A percentile compares a stretch with the other conserved stretches of the same genome.
These are phyloP conservation scores for Quillaja saponaria DNA, from an alignment of 306 rosid genomes.

Conservation along the genomic window DNA sequence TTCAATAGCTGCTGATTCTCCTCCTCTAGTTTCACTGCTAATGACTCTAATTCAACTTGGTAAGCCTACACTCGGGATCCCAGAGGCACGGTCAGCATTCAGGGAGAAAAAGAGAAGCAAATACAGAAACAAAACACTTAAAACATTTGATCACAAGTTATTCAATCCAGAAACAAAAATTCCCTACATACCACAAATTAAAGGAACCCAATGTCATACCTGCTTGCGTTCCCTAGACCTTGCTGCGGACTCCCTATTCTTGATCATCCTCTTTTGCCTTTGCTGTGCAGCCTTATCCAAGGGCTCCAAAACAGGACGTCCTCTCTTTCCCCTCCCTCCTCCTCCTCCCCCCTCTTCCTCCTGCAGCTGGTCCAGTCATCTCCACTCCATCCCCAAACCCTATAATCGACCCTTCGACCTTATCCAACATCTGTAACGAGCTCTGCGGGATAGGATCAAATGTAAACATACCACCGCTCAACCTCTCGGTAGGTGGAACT, in stretches of 20 bases:
- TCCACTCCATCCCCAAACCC: conserved; percentile 68
- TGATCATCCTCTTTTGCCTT: conserved; percentile 62
- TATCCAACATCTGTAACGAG: conserved; percentile 51
- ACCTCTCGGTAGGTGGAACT: conserved; percentile 39
- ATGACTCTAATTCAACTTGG: conserved; percentile 79
- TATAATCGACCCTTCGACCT: conserved; percentile 55
- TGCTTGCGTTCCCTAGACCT: conserved; percentile 66
- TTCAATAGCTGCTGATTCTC: conserved; percentile 71
- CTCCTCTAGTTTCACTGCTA: conserved; percentile 76
- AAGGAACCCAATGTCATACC: conserved; percentile 24
- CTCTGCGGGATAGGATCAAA: conserved; percentile 51
- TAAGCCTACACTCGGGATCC: conserved; percentile 61
- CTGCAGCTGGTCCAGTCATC: conserved; percentile 38
- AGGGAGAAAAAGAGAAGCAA: background rate
- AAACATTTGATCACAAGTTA: background rate
- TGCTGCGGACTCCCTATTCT: conserved; percentile 65
- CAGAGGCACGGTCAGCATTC: background rate
- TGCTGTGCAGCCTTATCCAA: conserved; percentile 60
- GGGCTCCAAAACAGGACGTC: conserved; percentile 48
- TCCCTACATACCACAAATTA: background rate
- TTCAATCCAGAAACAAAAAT: background rate
- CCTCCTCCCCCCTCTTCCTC: conserved; percentile 11
- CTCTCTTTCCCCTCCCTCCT: conserved; percentile 40
- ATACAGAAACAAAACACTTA: too few species aligned
- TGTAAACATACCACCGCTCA: conserved; percentile 55